Evolutionary conservation across 805 yeast species (phyloP), one percentile per base, ranked within the genome.

Genomic region (Isabelozyma gotoi): DNA sequence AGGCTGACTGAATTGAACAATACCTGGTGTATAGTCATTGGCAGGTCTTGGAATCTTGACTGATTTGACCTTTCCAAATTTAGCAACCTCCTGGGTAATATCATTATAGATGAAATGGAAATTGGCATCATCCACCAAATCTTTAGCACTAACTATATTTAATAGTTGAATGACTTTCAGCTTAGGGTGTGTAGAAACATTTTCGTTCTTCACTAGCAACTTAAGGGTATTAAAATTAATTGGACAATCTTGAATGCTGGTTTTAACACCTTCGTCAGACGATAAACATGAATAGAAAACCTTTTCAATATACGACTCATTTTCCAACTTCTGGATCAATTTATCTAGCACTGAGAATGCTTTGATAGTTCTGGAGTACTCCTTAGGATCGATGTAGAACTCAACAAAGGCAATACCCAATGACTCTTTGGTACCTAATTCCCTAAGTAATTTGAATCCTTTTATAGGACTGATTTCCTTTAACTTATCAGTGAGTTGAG

Each of bases 71-170:
- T 59, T 63, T 1, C 88, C 90, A 49, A 65, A 65, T 44, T 68
- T 63, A n/a, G 62, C 53, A 34, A 81, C 78, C 49, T 81, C 81
- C 7, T 62, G 55, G 16, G 54, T 43, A 17, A 91, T 72, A 31
- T 86, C 85, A 4, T 72, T 68, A 36, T 70, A 59, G 15, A 85
- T 67, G 38, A 77, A 80, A 18, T 72, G 63, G 49, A 68, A 80
- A 21, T 69, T 74, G 0, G 58, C 59, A 19, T 73, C 78, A 35
- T 80, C 80, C 16, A 73, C 62, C 42, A 88, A 62, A 48, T 87
- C 95, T 29, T 80, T 80, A 1, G 84, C 76, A 2, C 84, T 76
- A 1, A 88, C 73, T 37, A 81, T 67, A 55, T 90, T 91, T 31
- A 87, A 59, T 3, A 90, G 62, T 43, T 85, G 81, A 6, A 91